Evolutionary conservation across 441 rosid genomes (phyloP), one percentile per base, ranked within the genome.

Genomic region (Melastoma candidum): DNA sequence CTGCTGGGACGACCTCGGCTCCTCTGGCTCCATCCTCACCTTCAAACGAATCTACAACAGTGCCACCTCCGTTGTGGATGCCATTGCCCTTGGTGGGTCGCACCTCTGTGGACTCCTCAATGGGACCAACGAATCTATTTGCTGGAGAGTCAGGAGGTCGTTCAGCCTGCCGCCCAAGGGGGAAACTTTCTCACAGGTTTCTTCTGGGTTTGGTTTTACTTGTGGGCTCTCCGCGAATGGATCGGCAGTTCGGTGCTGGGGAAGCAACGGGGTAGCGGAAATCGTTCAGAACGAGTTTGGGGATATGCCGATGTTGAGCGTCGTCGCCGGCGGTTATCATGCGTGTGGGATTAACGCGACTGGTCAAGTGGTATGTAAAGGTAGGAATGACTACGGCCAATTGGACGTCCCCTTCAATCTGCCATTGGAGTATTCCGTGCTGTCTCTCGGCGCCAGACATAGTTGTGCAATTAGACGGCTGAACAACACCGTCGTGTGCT

Each of bases 131-230:
- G 26, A 11, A 27, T 22, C 55, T 49, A 48, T 25, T 12, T 54
- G 66, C 29, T 48, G 66, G 66, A 62, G 66, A 56, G 4, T 8
- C 13, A 17, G 12, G 17, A 26, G 1, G 9, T 48, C 60, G 3
- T 48, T 54, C 44, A 3, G n/a, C 4, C 29, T 44, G 39, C 60
- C 55, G 11, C 8, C 54, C 0, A 49, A 11, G 39, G 59, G 49
- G 9, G 60, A 47, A 12, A 14, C 27, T 11, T 55, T 62, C 44
- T 24, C 9, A 4, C 49, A 59, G 36, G 46, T 62, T 13, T 62
- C 66, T 0, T 62, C 66, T 13, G 66, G 66, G 49, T 62, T 49
- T 1, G 60, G 66, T 26, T 62, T 62, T 44, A 54, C 66, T 26
- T 62, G 66, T 5, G 66, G 66, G 45, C 13, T 62, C 13, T 26